Base-by-base conservation (phyloP, 2,329 filamentous ascomycete genomes). In the Ceratocystis harringtonii region DNA sequence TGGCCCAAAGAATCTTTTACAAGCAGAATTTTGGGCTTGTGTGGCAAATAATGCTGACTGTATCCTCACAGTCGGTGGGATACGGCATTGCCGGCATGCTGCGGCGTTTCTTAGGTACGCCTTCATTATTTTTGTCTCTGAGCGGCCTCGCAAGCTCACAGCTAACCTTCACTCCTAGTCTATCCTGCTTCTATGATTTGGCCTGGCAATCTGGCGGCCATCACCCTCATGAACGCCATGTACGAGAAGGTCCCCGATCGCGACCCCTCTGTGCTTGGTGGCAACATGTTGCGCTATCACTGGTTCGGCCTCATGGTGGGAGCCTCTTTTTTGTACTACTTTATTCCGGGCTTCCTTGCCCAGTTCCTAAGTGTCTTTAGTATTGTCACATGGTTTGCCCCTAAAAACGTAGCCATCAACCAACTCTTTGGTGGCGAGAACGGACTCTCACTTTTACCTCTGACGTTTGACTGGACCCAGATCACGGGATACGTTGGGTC, bases 401-500 rank as follows among this genome's bases (percentile, higher is more conserved):
- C 88, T 0, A 78, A 89, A 62, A 89, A 82, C 67, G 77, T 82
- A 0, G 75, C 88, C 8, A 74, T 90, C 48, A 91, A 90, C 69
- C 87, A 90, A 72, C 71, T 90, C 1, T 90, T 90, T 69, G 88
- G 88, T 1, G 86, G 85, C 1, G 79, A 78, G 61, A 86, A 84
- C 0, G 87, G 88, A 0, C 69, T 90, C 2, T 87, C 84, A 0
- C 71, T 90, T 32, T 75, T 90, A 5, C 87, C 87, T 1, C 82
- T 90, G 41, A 89, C 86, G 0, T 89, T 90, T 71, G 87, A 90
- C 76, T 90, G 87, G 86, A 86, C 85, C 4, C 85, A 89, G 70
- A 80, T 89, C 63, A 80, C 85, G 2, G 87, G 85, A 60, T 90
- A 83, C 68, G 78, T 87, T 63, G 82, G 82, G 36, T 87, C 84